Percentiles rank a stretch among this genome's conserved stretches.
phyloP scores from a whole-genome alignment of 1,284 basidiomycete species.

The Trametes pubescens region DNA sequence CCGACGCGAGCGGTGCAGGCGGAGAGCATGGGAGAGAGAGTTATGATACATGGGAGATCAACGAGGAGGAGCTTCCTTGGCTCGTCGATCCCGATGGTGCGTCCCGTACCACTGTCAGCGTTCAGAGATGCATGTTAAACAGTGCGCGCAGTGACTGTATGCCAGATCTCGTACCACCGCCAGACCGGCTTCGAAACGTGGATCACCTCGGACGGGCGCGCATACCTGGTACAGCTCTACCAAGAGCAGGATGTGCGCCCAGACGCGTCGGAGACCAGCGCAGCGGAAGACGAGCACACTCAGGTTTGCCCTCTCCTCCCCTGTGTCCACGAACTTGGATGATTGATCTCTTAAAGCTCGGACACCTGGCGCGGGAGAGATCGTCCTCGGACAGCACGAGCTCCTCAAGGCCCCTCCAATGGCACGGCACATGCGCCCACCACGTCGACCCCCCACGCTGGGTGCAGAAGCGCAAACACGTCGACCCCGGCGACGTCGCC shows the following conservation, averaged over 20 bases:
- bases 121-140: neutral
- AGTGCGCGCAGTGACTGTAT: constrained; percentile 59
- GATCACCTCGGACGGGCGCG: constrained; percentile 84
- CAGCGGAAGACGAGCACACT: constrained; percentile 25
- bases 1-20: constrained; percentile 46
- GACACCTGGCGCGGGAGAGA: constrained; percentile 21
- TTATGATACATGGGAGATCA: constrained; percentile 77
- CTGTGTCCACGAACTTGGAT: neutral
- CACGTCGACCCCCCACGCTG: constrained; percentile 73
- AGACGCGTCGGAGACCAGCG: constrained; percentile 30
- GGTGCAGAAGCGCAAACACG: constrained; percentile 73
- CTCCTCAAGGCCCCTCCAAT: constrained; percentile 40
- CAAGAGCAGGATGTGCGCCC: constrained; percentile 32
- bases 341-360: constrained; percentile 1
- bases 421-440: constrained; percentile 76
- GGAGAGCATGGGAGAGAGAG: constrained; percentile 41
- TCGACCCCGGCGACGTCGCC: constrained; percentile 55
- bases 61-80: constrained; percentile 77
- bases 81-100: constrained; percentile 73
- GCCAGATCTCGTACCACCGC: constrained; percentile 64
- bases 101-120: neutral
- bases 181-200: constrained; percentile 74
- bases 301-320: constrained; percentile 14
- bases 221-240: constrained; percentile 74
- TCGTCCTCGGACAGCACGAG: constrained; percentile 34